phyloP scores from a whole-genome alignment of 768 basidiomycete genomes.

The Hypholoma sublateritium region DNA sequence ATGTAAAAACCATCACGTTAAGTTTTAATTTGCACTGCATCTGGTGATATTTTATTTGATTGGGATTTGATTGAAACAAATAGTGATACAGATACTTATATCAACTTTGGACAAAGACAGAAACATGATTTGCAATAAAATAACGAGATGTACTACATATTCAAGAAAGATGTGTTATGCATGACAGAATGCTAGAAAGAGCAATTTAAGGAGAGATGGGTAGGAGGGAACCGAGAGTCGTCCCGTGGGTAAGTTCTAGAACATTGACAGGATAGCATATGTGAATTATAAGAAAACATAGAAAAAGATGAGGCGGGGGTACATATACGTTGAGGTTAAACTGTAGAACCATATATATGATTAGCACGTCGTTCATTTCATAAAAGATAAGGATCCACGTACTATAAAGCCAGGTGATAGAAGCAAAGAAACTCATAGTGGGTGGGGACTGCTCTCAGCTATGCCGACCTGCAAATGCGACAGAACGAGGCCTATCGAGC shows the following conservation, averaged over 20 bases:
- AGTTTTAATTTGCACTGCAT: background rate
- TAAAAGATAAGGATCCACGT: conserved; percentile 1
- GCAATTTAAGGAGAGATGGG: background rate
- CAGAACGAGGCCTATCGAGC: conserved; percentile 75
- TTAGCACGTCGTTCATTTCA: conserved; percentile 6
- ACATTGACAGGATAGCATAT: conserved; percentile 15
- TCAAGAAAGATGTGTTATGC: conserved; percentile 4
- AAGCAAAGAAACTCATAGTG: conserved; percentile 7
- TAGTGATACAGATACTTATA: background rate
- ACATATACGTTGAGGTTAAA: conserved; percentile 11
- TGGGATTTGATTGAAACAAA: conserved; percentile 2
- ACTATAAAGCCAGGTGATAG: background rate
- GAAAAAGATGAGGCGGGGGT: conserved; percentile 7
- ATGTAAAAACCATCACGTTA: too few relatives aligned
- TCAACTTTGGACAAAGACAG: background rate
- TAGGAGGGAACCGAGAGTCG: background rate
- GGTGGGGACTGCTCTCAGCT: conserved; percentile 31
- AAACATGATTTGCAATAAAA: conserved; percentile 1
- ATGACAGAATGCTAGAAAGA: background rate
- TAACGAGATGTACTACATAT: conserved; percentile 4
- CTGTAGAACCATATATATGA: background rate
- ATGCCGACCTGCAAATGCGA: conserved; percentile 56
- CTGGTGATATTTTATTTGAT: background rate
- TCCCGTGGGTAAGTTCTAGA: background rate
- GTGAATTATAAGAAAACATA: conserved; percentile 23